A percentile compares a stretch with the other conserved stretches of the same genome.
phyloP scores from a whole-genome alignment of 495 filamentous ascomycete species.

The Talaromyces liani region DNA sequence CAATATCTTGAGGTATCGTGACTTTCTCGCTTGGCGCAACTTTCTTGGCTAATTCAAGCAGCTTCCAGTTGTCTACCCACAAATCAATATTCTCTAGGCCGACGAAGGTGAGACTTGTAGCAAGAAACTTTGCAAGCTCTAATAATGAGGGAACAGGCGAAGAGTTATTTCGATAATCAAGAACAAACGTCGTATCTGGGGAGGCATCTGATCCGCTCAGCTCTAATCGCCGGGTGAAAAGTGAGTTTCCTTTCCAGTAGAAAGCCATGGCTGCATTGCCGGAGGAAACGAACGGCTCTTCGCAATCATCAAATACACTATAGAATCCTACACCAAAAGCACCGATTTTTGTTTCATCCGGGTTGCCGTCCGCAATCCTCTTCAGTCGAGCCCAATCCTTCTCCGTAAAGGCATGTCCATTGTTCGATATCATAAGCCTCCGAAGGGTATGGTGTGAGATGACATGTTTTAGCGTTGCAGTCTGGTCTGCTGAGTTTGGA shows the following conservation, averaged over 20 bases:
- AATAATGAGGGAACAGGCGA: slow-evolving; percentile 79
- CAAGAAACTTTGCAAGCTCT: slow-evolving; percentile 81
- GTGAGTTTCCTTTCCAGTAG: slow-evolving; percentile 93
- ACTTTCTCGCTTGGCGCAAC: slow-evolving; percentile 65
- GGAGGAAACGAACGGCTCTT: slow-evolving; percentile 92
- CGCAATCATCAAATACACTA: slow-evolving; percentile 95
- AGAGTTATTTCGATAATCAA: slow-evolving; percentile 83
- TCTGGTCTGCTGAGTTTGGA: slow-evolving; percentile 56
- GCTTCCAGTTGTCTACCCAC: slow-evolving; percentile 78
- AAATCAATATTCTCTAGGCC: slow-evolving; percentile 80
- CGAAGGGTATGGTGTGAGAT: slow-evolving; percentile 76
- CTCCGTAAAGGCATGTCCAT: slow-evolving; percentile 75
- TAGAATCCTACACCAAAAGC: slow-evolving; percentile 99
- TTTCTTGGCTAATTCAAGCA: slow-evolving; percentile 75
- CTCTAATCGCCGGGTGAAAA: slow-evolving; percentile 78
- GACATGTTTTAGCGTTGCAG: slow-evolving; percentile 70
- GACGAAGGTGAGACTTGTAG: slow-evolving; percentile 94
- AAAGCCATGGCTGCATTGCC: slow-evolving; percentile 93
- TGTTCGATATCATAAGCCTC: slow-evolving; percentile 78
- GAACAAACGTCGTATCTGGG: slow-evolving; percentile 76
- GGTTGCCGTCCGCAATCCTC: slow-evolving; percentile 96
- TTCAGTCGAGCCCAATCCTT: slow-evolving; percentile 93
- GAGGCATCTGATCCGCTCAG: slow-evolving; percentile 54
- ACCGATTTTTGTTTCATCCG: slow-evolving; percentile 97
- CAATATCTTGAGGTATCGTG: slow-evolving; percentile 70